Base-by-base conservation (phyloP, 495 filamentous ascomycete species). In the Penicillium ucsense region DNA sequence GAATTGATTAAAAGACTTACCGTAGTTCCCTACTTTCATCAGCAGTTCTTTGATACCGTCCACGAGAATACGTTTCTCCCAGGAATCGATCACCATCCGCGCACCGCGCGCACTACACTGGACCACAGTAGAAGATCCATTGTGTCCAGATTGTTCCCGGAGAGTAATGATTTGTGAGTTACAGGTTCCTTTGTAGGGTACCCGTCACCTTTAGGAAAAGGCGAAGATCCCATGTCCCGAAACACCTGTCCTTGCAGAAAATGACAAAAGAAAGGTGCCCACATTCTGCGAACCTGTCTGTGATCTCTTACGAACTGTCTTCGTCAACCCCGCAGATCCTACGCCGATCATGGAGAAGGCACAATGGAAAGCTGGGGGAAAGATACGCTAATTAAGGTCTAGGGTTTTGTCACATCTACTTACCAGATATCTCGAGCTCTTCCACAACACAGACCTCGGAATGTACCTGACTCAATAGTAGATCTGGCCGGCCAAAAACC, bases 91-190 rank as follows among this genome's bases (percentile, higher is more conserved):
- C 27, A 49, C 51, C 1, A 50, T 43, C 27, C 46, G 47, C 3
- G 64, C 64, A n/a, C 64, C 64, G 8, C 45, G 38, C 4, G 51
- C 48, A 30, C 54, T 59, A 47, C 60, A 65, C 52, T 67, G 63
- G 45, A 65, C 64, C 0, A 65, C 55, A 8, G 50, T 54, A 46
- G 47, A 65, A 1, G 60, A 62, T 5, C 64, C 64, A 39, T 67
- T 65, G 8, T 59, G n/a, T 30, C 6, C 20, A 62, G 46, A 43
- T 43, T 12, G 30, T 43, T 3, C 41, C 9, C 6, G 41, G 31
- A 32, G 38, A n/a, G n/a, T n/a, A 8, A 41, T 41, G 11, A 11
- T 30, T 41, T 8, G 35, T 36, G 35, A 36, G 11, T 36, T 8
- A 8, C 35, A 3, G 35, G 11, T 36, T 36, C 11, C 35, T 8